These are phyloP conservation scores for Poa annua DNA, from an alignment of 176 grass and related monocot genomes.

Conservation along the genomic window DNA sequence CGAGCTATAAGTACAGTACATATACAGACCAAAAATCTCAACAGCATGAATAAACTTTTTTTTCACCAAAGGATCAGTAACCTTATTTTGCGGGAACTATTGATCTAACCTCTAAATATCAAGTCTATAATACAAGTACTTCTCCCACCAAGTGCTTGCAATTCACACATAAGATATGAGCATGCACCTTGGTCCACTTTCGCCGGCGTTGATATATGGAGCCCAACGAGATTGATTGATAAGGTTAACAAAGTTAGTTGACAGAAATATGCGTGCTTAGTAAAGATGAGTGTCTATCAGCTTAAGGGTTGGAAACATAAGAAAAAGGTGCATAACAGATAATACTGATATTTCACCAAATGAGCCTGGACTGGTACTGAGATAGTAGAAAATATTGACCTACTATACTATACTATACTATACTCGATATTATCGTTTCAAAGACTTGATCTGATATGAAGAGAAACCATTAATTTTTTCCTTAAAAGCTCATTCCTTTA, in stretches of 20 bases:
- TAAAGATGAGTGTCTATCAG: slow-evolving; percentile 15
- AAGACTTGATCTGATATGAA: slow-evolving; percentile 1
- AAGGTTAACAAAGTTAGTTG: slow-evolving; percentile 35
- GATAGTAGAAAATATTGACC: background rate
- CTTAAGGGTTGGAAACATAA: background rate
- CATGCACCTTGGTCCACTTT: slow-evolving; percentile 16
- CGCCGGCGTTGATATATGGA: slow-evolving; percentile 11
- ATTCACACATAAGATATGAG: background rate
- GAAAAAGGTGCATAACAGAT: background rate
- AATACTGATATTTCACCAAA: background rate
- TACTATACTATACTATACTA: background rate
- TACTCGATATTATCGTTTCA: background rate
- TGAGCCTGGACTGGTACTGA: background rate
- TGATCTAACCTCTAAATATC: background rate
- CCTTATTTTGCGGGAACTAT: background rate
- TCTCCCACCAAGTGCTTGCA: background rate
- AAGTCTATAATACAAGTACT: background rate
- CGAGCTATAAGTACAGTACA: background rate
- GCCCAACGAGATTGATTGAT: background rate
- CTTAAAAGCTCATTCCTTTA: background rate
- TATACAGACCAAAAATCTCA: background rate
- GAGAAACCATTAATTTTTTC: background rate
- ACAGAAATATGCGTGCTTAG: slow-evolving; percentile 16
- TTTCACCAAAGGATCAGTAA: background rate
- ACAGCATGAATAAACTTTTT: background rate